phyloP scores from a whole-genome alignment of 345 rosid genomes.

The Ceriops zippeliana region DNA sequence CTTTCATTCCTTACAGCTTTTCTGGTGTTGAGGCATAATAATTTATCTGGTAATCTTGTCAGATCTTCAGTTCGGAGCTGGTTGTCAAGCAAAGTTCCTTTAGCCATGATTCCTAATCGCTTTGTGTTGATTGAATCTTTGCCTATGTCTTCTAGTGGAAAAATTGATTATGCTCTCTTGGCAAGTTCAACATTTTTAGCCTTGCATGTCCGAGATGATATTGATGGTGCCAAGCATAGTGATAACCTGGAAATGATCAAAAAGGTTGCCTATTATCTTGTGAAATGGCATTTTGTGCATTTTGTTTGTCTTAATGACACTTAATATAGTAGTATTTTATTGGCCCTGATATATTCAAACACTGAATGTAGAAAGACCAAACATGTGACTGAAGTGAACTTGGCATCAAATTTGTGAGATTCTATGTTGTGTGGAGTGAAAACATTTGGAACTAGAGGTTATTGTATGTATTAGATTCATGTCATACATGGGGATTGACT shows the following conservation, averaged over 20 bases:
- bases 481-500: too few relatives aligned
- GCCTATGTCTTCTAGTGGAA: conserved; percentile 77
- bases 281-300: neutral
- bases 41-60: conserved; percentile 32
- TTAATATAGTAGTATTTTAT: too few relatives aligned
- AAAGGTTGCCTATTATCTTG: conserved; percentile 47
- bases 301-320: neutral
- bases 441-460: too few relatives aligned
- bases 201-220: conserved; percentile 30
- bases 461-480: too few relatives aligned
- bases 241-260: conserved; percentile 52
- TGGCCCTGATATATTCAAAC: too few relatives aligned
- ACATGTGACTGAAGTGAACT: too few relatives aligned
- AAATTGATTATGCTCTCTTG: conserved; percentile 69
- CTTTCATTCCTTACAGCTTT: conserved; percentile 50
- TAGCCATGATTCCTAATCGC: conserved; percentile 64
- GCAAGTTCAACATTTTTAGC: conserved; percentile 27
- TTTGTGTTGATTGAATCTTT: conserved; percentile 49
- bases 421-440: too few relatives aligned
- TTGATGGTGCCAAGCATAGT: conserved; percentile 16
- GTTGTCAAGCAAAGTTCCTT: conserved; percentile 64
- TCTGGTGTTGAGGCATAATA: conserved; percentile 44
- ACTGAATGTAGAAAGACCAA: too few relatives aligned
- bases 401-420: too few relatives aligned
- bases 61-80: conserved; percentile 50